These are phyloP conservation scores for Daldinia caldariorum DNA, from an alignment of 495 filamentous ascomycete species.

Conservation along the genomic window DNA sequence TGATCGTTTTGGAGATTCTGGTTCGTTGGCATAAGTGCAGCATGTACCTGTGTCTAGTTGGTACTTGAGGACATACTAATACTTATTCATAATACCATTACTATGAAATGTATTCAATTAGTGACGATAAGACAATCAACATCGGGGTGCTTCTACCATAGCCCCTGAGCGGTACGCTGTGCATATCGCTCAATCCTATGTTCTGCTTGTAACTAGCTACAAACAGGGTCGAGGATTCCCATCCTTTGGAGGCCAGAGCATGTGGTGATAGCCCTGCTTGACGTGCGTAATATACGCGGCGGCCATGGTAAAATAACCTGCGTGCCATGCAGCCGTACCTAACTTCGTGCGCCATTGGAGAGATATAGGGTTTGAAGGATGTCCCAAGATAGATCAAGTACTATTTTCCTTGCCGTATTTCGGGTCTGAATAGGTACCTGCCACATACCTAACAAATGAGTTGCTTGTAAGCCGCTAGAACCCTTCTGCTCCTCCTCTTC, in stretches of 20 bases:
- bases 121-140: neutral
- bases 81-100: neutral
- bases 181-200: slow-evolving; percentile 2
- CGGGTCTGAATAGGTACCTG: neutral
- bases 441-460: neutral
- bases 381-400: slow-evolving; percentile 7
- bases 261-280: slow-evolving; percentile 8
- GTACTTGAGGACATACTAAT: too few relatives aligned
- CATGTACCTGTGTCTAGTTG: too few relatives aligned
- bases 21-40: too few relatives aligned
- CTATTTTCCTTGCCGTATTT: neutral
- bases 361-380: slow-evolving; percentile 12
- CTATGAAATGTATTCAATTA: neutral
- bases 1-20: too few relatives aligned
- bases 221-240: slow-evolving; percentile 19
- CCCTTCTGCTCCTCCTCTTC: slow-evolving; percentile 2
- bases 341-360: neutral
- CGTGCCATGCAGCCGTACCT: slow-evolving; percentile 3
- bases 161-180: slow-evolving; percentile 18
- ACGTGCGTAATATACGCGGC: slow-evolving; percentile 19
- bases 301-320: slow-evolving; percentile 4
- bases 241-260: slow-evolving; percentile 18
- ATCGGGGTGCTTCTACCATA: neutral
- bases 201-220: slow-evolving; percentile 10
- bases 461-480: neutral